Percentiles rank a stretch among this genome's conserved stretches.
phyloP scores from a whole-genome alignment of 164 flowering plant genomes.

The Cinnamomum chago region DNA sequence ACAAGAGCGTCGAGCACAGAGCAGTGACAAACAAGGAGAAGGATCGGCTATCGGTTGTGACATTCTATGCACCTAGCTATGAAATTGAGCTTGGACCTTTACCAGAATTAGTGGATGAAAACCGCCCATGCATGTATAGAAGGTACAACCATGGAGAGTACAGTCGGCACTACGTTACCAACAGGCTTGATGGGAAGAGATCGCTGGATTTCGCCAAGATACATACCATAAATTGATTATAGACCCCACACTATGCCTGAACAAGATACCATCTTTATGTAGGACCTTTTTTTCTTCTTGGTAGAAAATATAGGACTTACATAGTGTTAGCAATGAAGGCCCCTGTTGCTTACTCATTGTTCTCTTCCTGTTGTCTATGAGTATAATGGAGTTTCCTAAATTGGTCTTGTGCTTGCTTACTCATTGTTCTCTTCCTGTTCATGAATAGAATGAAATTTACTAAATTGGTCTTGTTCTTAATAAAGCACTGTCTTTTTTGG shows the following conservation, averaged over 20 bases:
- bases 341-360: background rate
- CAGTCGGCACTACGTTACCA: conserved; percentile 67
- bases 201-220: conserved; percentile 80
- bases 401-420: background rate
- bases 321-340: background rate
- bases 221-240: conserved; percentile 16
- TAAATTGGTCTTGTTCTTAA: too few species aligned
- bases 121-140: conserved; percentile 58
- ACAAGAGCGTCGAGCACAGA: conserved; percentile 92
- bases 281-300: background rate
- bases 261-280: background rate
- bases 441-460: too few species aligned
- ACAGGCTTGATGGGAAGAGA: conserved; percentile 83
- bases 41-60: conserved; percentile 78
- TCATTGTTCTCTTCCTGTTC: too few species aligned
- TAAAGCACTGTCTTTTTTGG: too few species aligned
- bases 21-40: conserved; percentile 71
- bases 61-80: conserved; percentile 89
- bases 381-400: background rate
- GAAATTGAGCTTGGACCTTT: conserved; percentile 76
- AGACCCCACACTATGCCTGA: background rate
- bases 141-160: conserved; percentile 92
- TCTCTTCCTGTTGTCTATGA: background rate
- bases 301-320: background rate
- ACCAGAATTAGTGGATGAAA: conserved; percentile 47